Conservation (phyloP, 1,284 basidiomycete genomes). For the Microstroma glucosiphilum region DNA sequence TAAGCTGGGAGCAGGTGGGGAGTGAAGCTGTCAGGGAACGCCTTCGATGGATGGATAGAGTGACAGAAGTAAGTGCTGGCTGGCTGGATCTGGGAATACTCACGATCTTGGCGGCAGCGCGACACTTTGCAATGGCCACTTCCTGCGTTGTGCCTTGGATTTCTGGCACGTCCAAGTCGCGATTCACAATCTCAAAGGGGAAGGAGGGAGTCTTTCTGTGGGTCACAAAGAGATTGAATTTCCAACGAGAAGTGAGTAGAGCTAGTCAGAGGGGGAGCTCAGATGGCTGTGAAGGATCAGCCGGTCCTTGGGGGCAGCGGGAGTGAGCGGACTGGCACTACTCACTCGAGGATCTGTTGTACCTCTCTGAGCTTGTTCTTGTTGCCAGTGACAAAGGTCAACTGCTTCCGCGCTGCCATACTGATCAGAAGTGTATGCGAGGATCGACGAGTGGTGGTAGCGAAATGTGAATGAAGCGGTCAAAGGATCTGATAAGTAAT, state of each 20-base stretch:
- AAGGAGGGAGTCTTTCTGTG: slow-evolving; percentile 21
- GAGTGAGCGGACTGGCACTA: too few species aligned
- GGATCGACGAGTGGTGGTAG: too few species aligned
- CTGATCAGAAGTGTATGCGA: background rate
- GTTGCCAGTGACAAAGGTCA: slow-evolving; percentile 81
- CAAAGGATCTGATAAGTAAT: too few species aligned
- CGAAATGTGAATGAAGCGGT: too few species aligned
- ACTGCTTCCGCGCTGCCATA: background rate
- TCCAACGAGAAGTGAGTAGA: background rate
- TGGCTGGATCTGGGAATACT: slow-evolving; percentile 24
- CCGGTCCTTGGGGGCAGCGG: background rate
- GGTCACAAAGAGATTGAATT: slow-evolving; percentile 11
- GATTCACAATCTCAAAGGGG: slow-evolving; percentile 16
- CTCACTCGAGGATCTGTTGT: slow-evolving; percentile 58
- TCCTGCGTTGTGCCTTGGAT: slow-evolving; percentile 87
- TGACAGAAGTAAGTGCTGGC: too few species aligned
- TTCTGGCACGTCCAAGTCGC: slow-evolving; percentile 64
- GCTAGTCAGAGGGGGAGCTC: too few species aligned
- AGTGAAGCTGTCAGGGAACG: too few species aligned
- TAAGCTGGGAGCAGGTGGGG: slow-evolving; percentile 55
- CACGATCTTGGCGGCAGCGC: slow-evolving; percentile 72
- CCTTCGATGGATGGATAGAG: too few species aligned
- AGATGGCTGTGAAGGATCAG: too few species aligned
- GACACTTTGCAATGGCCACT: slow-evolving; percentile 81
- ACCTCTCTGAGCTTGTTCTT: slow-evolving; percentile 87